A percentile compares a stretch with the other conserved stretches of the same genome.
phyloP scores from a whole-genome alignment of 176 grass and related monocot genomes.

The Oryza glaberrima region DNA sequence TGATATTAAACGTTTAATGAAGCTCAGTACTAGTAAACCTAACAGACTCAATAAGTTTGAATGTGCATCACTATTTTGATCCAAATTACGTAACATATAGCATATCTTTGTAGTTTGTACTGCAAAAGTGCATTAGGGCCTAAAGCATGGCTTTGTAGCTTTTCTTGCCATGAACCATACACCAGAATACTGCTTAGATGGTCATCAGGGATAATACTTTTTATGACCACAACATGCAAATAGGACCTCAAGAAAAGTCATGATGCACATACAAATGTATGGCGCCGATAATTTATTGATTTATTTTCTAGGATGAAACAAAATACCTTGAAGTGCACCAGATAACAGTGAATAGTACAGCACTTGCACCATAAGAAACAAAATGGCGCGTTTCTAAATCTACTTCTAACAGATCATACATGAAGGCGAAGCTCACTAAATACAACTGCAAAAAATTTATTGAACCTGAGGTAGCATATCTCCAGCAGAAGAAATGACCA shows the following conservation, averaged over 20 bases:
- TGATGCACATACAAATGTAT: slow-evolving; percentile 19
- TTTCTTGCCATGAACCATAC: slow-evolving; percentile 8
- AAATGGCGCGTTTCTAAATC: neutral
- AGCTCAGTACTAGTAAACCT: slow-evolving; percentile 10
- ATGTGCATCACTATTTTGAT: neutral
- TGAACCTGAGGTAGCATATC: slow-evolving; percentile 95
- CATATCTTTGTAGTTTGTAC: slow-evolving; percentile 18
- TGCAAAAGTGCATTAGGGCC: neutral
- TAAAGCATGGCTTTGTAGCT: neutral
- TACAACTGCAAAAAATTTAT: slow-evolving; percentile 41
- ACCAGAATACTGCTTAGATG: slow-evolving; percentile 12
- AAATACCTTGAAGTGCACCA: neutral
- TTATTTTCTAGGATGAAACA: slow-evolving; percentile 4
- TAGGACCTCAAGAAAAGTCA: slow-evolving; percentile 26
- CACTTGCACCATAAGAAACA: neutral
- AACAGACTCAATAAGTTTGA: slow-evolving; percentile 29
- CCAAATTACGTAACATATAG: neutral
- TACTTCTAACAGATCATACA: slow-evolving; percentile 2
- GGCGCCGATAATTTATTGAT: neutral
- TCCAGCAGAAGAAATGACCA: slow-evolving; percentile 79
- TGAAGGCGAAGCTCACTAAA: slow-evolving; percentile 14
- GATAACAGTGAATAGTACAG: neutral
- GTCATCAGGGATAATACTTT: neutral
- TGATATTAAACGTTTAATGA: slow-evolving; percentile 13
- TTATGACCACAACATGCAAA: neutral